Conservation (phyloP, 2,329 filamentous ascomycete genomes). For the Diaporthe destruens region DNA sequence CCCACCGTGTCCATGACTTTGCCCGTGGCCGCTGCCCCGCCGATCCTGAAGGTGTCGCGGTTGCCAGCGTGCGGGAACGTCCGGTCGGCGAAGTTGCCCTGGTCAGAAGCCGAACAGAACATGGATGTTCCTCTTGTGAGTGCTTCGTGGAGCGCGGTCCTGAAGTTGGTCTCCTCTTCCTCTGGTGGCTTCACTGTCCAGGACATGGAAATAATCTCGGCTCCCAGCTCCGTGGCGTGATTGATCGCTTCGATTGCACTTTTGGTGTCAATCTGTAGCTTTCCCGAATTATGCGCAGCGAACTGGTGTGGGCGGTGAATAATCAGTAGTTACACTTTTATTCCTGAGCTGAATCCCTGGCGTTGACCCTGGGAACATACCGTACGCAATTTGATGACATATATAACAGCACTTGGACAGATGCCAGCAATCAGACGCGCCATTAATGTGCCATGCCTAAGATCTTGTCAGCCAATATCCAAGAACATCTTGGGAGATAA, state of each 20-base stretch:
- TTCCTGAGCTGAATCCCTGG: too few species aligned
- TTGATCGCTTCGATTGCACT: constrained; percentile 10
- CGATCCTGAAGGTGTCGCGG: constrained; percentile 47
- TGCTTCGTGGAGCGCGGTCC: constrained; percentile 45
- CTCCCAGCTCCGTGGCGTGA: constrained; percentile 38
- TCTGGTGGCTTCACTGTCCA: constrained; percentile 50
- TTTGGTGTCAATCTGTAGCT: background rate
- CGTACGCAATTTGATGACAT: constrained; percentile 18
- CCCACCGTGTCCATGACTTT: constrained; percentile 43
- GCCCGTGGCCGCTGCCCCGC: constrained; percentile 46
- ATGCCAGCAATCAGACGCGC: constrained; percentile 27
- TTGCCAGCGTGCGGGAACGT: constrained; percentile 42
- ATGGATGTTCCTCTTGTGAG: constrained; percentile 51
- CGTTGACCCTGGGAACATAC: background rate
- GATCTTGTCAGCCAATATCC: background rate
- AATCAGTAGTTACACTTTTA: too few species aligned
- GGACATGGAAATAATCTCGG: constrained; percentile 55
- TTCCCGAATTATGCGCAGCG: background rate
- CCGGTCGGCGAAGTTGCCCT: constrained; percentile 43
- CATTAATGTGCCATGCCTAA: constrained; percentile 26
- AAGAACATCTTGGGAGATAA: background rate
- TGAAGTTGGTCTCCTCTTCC: constrained; percentile 42
- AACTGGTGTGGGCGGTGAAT: background rate
- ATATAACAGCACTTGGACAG: constrained; percentile 3
- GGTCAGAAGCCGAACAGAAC: constrained; percentile 54